phyloP scores from a whole-genome alignment of 371 early-diverging fungal species.

The Mucor racemosus region DNA sequence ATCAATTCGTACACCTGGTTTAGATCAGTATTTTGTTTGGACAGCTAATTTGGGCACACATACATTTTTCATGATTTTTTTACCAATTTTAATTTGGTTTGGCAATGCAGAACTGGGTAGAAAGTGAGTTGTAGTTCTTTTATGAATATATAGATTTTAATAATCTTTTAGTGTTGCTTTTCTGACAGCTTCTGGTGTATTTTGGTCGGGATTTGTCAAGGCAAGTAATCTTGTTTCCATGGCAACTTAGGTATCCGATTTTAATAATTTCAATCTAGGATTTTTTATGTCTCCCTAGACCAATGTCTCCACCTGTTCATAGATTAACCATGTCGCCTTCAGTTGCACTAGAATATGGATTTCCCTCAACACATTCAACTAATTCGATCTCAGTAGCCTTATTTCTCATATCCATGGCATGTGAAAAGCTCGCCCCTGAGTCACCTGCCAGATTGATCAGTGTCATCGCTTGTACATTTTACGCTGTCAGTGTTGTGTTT shows the following conservation, averaged over 20 bases:
- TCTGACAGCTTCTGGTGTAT: constrained; percentile 67
- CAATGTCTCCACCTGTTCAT: constrained; percentile 73
- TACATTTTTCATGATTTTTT: constrained; percentile 72
- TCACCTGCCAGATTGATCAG: constrained; percentile 48
- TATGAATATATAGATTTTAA: neutral
- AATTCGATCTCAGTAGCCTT: constrained; percentile 76
- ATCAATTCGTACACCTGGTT: constrained; percentile 46
- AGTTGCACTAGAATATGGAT: constrained; percentile 78
- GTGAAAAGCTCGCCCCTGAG: constrained; percentile 42
- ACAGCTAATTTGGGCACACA: constrained; percentile 76
- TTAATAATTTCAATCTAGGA: constrained; percentile 52
- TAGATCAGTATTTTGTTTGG: constrained; percentile 66
- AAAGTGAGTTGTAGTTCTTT: constrained; percentile 41
- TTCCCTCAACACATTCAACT: constrained; percentile 81
- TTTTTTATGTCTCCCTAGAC: constrained; percentile 76
- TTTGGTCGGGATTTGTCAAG: constrained; percentile 72
- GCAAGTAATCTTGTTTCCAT: constrained; percentile 34
- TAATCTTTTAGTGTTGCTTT: constrained; percentile 41
- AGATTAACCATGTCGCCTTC: constrained; percentile 66
- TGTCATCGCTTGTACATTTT: constrained; percentile 52
- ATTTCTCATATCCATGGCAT: constrained; percentile 59
- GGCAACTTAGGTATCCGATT: neutral
- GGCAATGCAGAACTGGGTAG: constrained; percentile 61
- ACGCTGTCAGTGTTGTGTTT: constrained; percentile 70
- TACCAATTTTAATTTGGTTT: constrained; percentile 78